Evolutionary conservation across 1,284 basidiomycete species (phyloP), one percentile per base, ranked within the genome.

Genomic region (Amylostereum areolatum): DNA sequence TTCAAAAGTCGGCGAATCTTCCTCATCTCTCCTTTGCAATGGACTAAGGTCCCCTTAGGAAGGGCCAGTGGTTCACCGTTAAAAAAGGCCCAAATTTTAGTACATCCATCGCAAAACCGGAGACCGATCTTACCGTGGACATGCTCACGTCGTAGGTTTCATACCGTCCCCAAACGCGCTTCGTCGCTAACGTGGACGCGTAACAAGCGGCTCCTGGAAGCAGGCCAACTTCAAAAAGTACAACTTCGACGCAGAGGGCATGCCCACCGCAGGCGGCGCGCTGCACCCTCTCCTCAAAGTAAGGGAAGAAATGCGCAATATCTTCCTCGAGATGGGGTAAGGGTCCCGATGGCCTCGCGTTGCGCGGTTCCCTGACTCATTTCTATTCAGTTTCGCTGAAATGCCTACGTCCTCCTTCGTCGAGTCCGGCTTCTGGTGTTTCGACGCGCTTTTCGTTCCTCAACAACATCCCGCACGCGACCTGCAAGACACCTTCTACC

Each of bases 361-460:
- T 18, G 18, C 18, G 18, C 18, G 18, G 18, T 18, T 18, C 34
- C 34, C 27, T 43, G 34, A 6, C 9, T 43, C 8, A 47, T 34
- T n/a, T 47, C 46, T 47, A 24, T 7, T n/a, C 57, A 96, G 94
- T 11, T 99, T 99, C 72, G 87, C 93, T 50, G 97, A 99, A 71
- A 99, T 99, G 97, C 94, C 96, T 5, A 98, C 97, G n/a, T 86
- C 89, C 53, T 86, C 89, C 52, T 99, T 95, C 66, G 94, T 99
- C 52, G 97, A 99, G 69, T 97, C 93, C 28, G 89, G 89, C 33
- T 99, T 99, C 81, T 99, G 97, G 97, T 97, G 96, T 67, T 99
- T 99, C 69, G 97, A 99, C 66, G 86, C 95, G 7, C 80, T 99
- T 57, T 99, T 97, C 66, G 97, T 99, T 0, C 97, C 97, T 1